phyloP scores from a whole-genome alignment of 2,329 filamentous ascomycete genomes.

The Fusarium abutilonis region DNA sequence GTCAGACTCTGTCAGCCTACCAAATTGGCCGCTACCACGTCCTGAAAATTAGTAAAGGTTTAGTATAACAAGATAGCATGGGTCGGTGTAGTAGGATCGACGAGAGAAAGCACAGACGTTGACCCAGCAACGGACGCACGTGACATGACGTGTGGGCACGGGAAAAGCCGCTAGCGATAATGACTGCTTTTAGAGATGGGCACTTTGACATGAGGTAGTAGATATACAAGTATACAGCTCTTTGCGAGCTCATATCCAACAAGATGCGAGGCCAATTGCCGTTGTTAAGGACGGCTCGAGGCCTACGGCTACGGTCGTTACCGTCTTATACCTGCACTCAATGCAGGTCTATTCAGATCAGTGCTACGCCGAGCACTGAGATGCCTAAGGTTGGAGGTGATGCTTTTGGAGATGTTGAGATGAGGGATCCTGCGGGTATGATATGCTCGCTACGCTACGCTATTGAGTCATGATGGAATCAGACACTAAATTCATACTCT shows the following conservation, averaged over 20 bases:
- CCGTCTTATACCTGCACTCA: conserved; percentile 60
- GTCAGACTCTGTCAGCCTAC: conserved; percentile 42
- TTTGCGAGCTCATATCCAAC: conserved; percentile 34
- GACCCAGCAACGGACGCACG: conserved; percentile 42
- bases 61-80: conserved; percentile 33
- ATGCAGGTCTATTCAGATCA: conserved; percentile 71
- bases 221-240: conserved; percentile 36
- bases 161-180: conserved; percentile 48
- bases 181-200: conserved; percentile 33
- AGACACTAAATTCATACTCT: conserved; percentile 23
- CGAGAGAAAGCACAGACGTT: conserved; percentile 31
- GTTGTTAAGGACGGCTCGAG: conserved; percentile 51
- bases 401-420: conserved; percentile 63
- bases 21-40: conserved; percentile 39
- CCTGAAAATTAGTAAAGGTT: conserved; percentile 35
- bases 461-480: conserved; percentile 1
- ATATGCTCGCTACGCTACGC: conserved; percentile 13
- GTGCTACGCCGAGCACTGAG: conserved; percentile 67
- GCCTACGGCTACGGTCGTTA: conserved; percentile 45
- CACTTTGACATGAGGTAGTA: conserved; percentile 19
- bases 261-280: conserved; percentile 58
- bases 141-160: conserved; percentile 45
- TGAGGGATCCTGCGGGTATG: conserved; percentile 63
- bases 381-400: conserved; percentile 61
- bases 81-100: conserved; percentile 27